These are phyloP conservation scores for Dactylorhiza incarnata DNA, from an alignment of 106 monocot species.

Conservation along the genomic window DNA sequence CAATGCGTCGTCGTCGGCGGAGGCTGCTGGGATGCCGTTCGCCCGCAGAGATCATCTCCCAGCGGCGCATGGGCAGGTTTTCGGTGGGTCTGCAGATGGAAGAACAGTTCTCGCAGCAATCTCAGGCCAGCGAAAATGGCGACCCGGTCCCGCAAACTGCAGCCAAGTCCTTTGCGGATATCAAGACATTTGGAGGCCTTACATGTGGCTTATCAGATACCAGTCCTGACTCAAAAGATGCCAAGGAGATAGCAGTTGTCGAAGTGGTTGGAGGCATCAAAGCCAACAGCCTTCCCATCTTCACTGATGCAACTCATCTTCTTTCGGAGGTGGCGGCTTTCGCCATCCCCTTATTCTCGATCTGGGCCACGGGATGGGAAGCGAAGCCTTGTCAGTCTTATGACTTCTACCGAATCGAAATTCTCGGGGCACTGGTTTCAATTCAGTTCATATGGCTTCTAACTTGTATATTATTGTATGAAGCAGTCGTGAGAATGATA, in stretches of 20 bases:
- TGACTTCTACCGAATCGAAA: constrained; percentile 64
- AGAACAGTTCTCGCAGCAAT: neutral
- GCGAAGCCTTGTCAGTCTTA: constrained; percentile 59
- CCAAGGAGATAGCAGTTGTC: constrained; percentile 33
- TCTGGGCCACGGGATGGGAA: constrained; percentile 72
- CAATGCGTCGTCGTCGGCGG: too few species aligned
- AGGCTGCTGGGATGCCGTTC: too few species aligned
- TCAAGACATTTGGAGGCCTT: constrained; percentile 27
- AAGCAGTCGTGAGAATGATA: constrained; percentile 44
- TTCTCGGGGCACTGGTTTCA: constrained; percentile 65
- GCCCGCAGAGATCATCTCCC: too few species aligned
- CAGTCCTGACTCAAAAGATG: constrained; percentile 20
- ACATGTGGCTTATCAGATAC: constrained; percentile 42
- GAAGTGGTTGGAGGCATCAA: constrained; percentile 64
- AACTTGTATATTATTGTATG: constrained; percentile 48
- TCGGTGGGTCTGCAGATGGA: neutral
- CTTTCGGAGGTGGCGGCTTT: constrained; percentile 62
- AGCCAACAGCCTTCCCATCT: constrained; percentile 67
- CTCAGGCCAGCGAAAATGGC: neutral
- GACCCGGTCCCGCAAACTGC: neutral
- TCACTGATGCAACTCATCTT: constrained; percentile 74
- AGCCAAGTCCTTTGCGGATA: neutral
- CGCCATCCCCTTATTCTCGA: constrained; percentile 64
- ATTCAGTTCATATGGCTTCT: constrained; percentile 66
- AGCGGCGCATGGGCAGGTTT: too few species aligned